A percentile compares a stretch with the other conserved stretches of the same genome.
phyloP scores from a whole-genome alignment of 495 filamentous ascomycete genomes.

The Lasiosphaeria ovina region DNA sequence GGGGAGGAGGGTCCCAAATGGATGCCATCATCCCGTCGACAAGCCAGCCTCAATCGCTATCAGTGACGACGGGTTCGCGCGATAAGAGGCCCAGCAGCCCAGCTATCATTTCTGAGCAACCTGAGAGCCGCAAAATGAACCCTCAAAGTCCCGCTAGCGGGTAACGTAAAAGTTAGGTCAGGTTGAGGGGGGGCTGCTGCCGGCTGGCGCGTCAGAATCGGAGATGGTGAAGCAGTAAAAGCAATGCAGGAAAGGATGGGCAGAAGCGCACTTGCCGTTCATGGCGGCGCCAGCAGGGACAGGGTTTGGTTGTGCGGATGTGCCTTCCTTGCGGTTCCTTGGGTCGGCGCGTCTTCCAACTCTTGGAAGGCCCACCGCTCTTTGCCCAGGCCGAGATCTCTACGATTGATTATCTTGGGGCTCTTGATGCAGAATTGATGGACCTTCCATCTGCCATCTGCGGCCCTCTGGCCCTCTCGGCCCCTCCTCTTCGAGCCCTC shows the following conservation, averaged over 20 bases:
- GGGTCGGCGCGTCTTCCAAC: neutral
- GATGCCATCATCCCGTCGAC: neutral
- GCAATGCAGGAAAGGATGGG: neutral
- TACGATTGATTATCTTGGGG: slow-evolving; percentile 10
- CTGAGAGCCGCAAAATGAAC: neutral
- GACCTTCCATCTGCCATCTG: neutral
- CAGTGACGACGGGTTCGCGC: neutral
- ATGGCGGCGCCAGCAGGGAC: slow-evolving; percentile 12
- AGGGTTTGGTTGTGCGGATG: slow-evolving; percentile 15
- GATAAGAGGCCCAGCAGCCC: slow-evolving; percentile 5
- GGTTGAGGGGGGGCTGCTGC: too few species aligned
- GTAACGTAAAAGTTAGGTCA: too few species aligned
- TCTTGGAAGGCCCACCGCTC: slow-evolving; percentile 16
- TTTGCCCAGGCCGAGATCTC: slow-evolving; percentile 11
- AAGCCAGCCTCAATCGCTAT: neutral
- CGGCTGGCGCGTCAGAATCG: too few species aligned
- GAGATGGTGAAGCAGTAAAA: too few species aligned
- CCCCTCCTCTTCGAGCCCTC: neutral
- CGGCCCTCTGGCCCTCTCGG: too few species aligned
- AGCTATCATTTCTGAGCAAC: neutral
- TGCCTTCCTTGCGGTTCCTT: slow-evolving; percentile 12
- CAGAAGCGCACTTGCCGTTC: slow-evolving; percentile 27
- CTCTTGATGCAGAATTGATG: slow-evolving; percentile 14
- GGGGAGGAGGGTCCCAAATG: neutral
- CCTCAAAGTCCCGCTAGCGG: slow-evolving; percentile 2